Percentiles rank a stretch among this genome's conserved stretches.
Conservation (phyloP, 768 basidiomycete genomes). For the Rhodotorula taiwanensis region DNA sequence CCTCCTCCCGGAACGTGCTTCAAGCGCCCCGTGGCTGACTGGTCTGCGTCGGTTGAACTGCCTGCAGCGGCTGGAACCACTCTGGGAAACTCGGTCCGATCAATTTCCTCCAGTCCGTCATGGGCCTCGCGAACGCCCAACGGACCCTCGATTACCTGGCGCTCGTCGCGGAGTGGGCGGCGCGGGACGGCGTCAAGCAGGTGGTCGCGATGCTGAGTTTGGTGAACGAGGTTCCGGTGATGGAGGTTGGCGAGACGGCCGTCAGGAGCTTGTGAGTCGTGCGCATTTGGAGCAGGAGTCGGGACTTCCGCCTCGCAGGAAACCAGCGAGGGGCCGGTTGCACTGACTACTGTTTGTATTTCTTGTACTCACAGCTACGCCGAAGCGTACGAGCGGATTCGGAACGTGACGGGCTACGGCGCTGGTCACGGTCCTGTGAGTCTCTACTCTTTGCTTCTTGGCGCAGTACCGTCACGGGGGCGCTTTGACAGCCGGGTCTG, state of each 20-base stretch:
- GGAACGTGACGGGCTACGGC: slow-evolving; percentile 50
- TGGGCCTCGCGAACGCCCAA: slow-evolving; percentile 82
- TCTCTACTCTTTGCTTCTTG: not conserved
- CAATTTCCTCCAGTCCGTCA: slow-evolving; percentile 63
- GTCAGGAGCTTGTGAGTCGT: slow-evolving; percentile 32
- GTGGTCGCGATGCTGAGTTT: slow-evolving; percentile 80
- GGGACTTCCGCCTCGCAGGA: no score
- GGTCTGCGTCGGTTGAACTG: no score
- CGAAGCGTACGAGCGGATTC: slow-evolving; percentile 74
- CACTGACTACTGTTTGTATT: rapidly evolving
- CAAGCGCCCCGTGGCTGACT: not conserved
- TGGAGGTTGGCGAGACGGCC: slow-evolving; percentile 54
- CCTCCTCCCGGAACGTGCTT: not conserved
- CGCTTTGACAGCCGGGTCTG: no score
- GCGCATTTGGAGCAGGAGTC: no score
- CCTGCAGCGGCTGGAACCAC: slow-evolving; percentile 81
- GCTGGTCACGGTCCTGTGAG: slow-evolving; percentile 25
- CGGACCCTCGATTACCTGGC: slow-evolving; percentile 81
- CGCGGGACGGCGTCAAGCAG: slow-evolving; percentile 43
- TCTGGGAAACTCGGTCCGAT: slow-evolving; percentile 73
- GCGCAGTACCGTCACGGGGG: no score
- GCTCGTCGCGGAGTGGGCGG: slow-evolving; percentile 80
- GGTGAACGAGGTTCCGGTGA: slow-evolving; percentile 71
- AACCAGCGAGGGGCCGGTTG: no score
- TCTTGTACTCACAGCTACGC: slow-evolving; percentile 52